Conservation (phyloP, 106 monocot species). For the Acanthochlamys bracteata region DNA sequence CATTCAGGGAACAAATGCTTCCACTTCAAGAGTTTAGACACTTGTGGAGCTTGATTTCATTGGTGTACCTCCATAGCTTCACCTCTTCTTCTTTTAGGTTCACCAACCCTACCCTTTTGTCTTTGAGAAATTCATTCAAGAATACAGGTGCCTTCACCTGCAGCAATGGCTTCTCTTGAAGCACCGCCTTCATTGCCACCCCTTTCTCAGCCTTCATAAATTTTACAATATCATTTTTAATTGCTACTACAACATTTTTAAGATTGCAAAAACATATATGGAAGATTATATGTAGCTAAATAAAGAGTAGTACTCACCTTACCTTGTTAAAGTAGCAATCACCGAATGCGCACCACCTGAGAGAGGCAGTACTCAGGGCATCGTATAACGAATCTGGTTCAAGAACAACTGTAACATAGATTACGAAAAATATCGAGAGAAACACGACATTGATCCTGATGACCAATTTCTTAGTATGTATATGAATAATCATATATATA, state of each 20-base stretch:
- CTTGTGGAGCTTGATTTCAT: constrained; percentile 38
- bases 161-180: constrained; percentile 14
- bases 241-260: too few species aligned
- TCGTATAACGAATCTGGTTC: constrained; percentile 24
- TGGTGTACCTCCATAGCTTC: constrained; percentile 13
- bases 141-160: constrained; percentile 19
- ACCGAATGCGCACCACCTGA: constrained; percentile 23
- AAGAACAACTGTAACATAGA: constrained; percentile 40
- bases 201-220: constrained; percentile 10
- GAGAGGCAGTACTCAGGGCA: constrained; percentile 2
- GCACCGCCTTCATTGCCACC: constrained; percentile 1
- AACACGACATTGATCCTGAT: constrained; percentile 61
- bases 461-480: constrained; percentile 26
- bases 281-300: too few species aligned
- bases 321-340: constrained; percentile 55
- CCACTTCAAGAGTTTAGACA: constrained; percentile 47
- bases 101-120: constrained; percentile 34
- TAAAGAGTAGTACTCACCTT: constrained; percentile 44
- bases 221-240: background rate
- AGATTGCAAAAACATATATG: background rate
- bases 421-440: constrained; percentile 44
- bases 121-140: constrained; percentile 8
- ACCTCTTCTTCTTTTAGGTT: constrained; percentile 35
- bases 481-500: too few species aligned
- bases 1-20: constrained; percentile 81